A percentile compares a stretch with the other conserved stretches of the same genome.
These are phyloP conservation scores for Fusarium agapanthi DNA, from an alignment of 2,329 filamentous ascomycete genomes.

Conservation along the genomic window DNA sequence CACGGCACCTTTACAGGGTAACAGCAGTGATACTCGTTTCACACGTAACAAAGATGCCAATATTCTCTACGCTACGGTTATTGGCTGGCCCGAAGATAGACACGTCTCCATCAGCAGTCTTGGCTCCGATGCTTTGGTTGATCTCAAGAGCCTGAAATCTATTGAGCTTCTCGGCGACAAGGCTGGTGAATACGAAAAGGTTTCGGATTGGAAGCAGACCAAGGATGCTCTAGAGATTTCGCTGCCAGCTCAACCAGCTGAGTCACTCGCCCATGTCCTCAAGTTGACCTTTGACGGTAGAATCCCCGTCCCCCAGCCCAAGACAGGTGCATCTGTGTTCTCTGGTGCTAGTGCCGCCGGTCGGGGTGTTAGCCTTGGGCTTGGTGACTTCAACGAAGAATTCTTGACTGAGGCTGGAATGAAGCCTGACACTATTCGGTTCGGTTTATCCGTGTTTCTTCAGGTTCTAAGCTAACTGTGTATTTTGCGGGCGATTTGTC, in stretches of 20 bases:
- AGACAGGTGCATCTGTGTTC: not conserved
- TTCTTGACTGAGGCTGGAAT: constrained; percentile 4
- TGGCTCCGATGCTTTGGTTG: not conserved
- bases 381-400: not conserved
- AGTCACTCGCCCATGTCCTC: not conserved
- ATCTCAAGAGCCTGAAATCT: not conserved
- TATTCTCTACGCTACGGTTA: constrained; percentile 2
- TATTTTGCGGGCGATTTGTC: not conserved
- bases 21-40: constrained; percentile 15
- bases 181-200: not conserved
- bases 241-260: not conserved
- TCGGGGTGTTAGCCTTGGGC: not conserved
- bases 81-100: not conserved
- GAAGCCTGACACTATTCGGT: not conserved
- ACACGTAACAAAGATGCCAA: not conserved
- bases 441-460: not conserved
- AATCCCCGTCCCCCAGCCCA: constrained; percentile 1
- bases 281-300: not conserved
- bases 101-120: not conserved
- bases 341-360: not conserved
- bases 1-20: not conserved
- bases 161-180: not conserved
- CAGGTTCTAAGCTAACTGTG: not conserved
- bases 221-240: constrained; percentile 1
- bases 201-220: not conserved